A percentile compares a stretch with the other conserved stretches of the same genome.
These are phyloP conservation scores for Candida sonorensis DNA, from an alignment of 805 yeast genomes.

Conservation along the genomic window DNA sequence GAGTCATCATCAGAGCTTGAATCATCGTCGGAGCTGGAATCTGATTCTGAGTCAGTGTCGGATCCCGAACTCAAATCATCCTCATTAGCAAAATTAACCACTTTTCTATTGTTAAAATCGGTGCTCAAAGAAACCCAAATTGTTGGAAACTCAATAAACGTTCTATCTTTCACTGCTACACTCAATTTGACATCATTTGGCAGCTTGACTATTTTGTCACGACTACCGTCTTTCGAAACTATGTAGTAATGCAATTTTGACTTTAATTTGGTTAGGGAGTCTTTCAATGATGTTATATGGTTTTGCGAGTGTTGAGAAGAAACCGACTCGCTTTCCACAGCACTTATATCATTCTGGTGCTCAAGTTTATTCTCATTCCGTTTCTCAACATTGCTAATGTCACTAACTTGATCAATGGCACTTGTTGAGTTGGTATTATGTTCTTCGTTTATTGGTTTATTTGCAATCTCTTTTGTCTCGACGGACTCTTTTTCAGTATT, in stretches of 20 bases:
- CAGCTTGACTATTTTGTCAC: constrained; percentile 31
- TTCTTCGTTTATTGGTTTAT: too few species aligned
- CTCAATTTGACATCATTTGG: constrained; percentile 33
- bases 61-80: constrained; percentile 2
- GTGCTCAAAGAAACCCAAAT: constrained; percentile 36
- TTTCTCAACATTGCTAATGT: too few species aligned
- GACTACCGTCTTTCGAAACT: constrained; percentile 4
- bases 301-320: too few species aligned
- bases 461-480: too few species aligned
- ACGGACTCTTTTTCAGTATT: too few species aligned
- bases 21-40: constrained; percentile 5
- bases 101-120: constrained; percentile 21
- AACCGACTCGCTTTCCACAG: too few species aligned
- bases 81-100: constrained; percentile 19
- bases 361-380: too few species aligned
- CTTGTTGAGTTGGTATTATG: too few species aligned
- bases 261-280: constrained; percentile 2
- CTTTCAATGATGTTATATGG: too few species aligned
- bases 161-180: constrained; percentile 43
- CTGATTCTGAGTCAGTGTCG: constrained; percentile 5
- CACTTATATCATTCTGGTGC: too few species aligned
- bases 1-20: constrained; percentile 1
- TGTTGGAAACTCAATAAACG: constrained; percentile 76
- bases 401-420: too few species aligned
- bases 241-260: constrained; percentile 7